Evolutionary conservation across 305 asterid genomes (phyloP).

Genomic region (Ajuga reptans): DNA sequence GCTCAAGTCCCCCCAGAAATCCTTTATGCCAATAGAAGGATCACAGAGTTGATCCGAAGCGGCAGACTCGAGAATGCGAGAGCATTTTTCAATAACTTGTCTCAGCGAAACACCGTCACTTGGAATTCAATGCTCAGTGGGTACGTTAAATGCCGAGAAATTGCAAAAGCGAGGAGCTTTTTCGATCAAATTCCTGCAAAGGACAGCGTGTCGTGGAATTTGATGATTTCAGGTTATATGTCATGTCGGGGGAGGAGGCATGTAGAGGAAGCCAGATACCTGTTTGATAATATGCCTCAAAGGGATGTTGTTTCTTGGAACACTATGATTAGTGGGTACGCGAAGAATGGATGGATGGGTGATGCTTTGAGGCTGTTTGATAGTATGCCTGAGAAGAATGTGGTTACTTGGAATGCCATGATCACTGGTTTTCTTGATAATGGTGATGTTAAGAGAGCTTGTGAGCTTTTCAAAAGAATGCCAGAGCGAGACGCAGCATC

Average conservation of each 20-base stretch:
- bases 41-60: slow-evolving; percentile 37
- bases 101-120: slow-evolving; percentile 50
- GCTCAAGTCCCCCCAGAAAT: slow-evolving; percentile 27
- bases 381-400: slow-evolving; percentile 55
- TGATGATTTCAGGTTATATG: slow-evolving; percentile 56
- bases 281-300: slow-evolving; percentile 63
- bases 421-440: slow-evolving; percentile 61
- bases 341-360: slow-evolving; percentile 52
- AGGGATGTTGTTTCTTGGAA: slow-evolving; percentile 67
- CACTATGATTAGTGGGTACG: slow-evolving; percentile 77
- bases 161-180: slow-evolving; percentile 50
- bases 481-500: slow-evolving; percentile 62
- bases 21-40: slow-evolving; percentile 37
- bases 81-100: slow-evolving; percentile 37
- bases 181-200: slow-evolving; percentile 65
- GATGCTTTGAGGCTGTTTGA: slow-evolving; percentile 53
- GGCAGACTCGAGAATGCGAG: slow-evolving; percentile 58
- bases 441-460: slow-evolving; percentile 48
- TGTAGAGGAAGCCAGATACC: slow-evolving; percentile 43
- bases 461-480: slow-evolving; percentile 52
- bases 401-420: slow-evolving; percentile 68
- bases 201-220: slow-evolving; percentile 73
- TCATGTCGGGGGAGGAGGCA: slow-evolving; percentile 42
- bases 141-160: slow-evolving; percentile 43
- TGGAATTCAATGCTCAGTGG: slow-evolving; percentile 85